Evolutionary conservation across 2,329 filamentous ascomycete genomes (phyloP), one percentile per base, ranked within the genome.

Genomic region (Verticillium alfalfae): DNA sequence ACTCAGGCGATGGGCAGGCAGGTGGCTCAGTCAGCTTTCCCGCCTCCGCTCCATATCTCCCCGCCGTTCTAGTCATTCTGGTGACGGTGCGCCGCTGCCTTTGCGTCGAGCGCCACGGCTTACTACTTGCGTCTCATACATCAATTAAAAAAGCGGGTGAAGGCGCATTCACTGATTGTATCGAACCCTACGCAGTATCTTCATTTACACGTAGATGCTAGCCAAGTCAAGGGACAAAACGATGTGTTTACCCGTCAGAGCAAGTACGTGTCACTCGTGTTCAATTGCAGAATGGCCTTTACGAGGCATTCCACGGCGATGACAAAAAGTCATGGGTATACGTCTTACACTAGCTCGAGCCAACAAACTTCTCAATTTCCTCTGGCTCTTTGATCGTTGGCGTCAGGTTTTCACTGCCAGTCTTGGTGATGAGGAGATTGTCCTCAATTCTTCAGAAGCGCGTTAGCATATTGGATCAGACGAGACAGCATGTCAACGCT

Each of bases 321-420:
- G 5, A 22, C 10, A 13, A 8, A 18, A 13, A 22, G 22, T 31
- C 13, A 41, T 41, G 39, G 39, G 39, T 41, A 41, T 41, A 41
- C 9, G 13, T 31, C 18, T 18, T 5, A 22, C 58, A 31, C 59
- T 37, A 66, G 61, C 61, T 65, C 4, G 61, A 45, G 60, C 61
- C 59, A 31, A 66, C 63, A 36, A 87, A 80, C 65, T 74, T 78
- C 68, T 90, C 83, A 72, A 90, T 76, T 68, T 86, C 84, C 16
- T 79, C 81, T 3, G 88, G 80, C 61, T 89, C 87, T 73, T 92
- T 93, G 5, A 86, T 82, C 4, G 87, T 88, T 13, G 85, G 86
- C 1, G 90, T 93, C 66, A 93, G 71, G 71, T 93, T 93, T 70
- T 91, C 85, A 64, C 84, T 85, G 6, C 90, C 89, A 26, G 79